Base-by-base conservation (phyloP, 345 rosid genomes). In the Alliaria petiolata region DNA sequence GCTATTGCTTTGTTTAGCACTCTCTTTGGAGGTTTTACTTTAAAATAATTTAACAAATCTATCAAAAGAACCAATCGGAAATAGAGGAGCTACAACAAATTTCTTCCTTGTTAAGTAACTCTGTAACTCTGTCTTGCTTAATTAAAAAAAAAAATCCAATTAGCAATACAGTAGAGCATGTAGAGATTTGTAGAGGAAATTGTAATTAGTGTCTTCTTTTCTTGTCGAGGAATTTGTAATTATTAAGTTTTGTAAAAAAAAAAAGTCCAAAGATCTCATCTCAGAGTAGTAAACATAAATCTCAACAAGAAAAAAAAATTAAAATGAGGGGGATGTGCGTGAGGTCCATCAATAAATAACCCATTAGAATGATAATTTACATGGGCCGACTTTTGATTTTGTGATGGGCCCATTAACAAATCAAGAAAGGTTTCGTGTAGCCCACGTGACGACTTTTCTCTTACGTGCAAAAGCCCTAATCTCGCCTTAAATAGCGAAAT, bases 361-460 rank as follows among this genome's bases (percentile, higher is more conserved):
- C 55, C 8, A 28, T 26, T 15, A 20, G 3, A 40, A 7, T 36
- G 12, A 26, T 44, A n/a, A 62, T 17, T 64, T 12, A 20, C 9
- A 61, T 63, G 57, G 58, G 65, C 70, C 38, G 2, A 13, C 1
- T 8, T 52, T 69, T 22, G 0, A 3, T 46, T 1, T 33, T 9
- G 25, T 3, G 0, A 43, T 10, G 4, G 14, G 76, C 69, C 68
- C 43, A 39, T 28, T 28, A 31, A 54, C 38, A 63, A 34, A 44
- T 64, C 3, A 22, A 1, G 39, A 45, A 54, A 63, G 25, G 39
- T 72, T 64, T 54, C 76, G 57, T 64, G 76, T 64, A 64, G 57
- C 76, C 70, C 70, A 72, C 76, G 76, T 54, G 70, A 72, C 43
- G 34, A 71, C n/a, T 7, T 52, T 69, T 57, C 4, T 20, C 25